Percentiles rank a stretch among this genome's conserved stretches.
Conservation (phyloP, 148 eudicot genomes). For the Amaranthus palmeri region DNA sequence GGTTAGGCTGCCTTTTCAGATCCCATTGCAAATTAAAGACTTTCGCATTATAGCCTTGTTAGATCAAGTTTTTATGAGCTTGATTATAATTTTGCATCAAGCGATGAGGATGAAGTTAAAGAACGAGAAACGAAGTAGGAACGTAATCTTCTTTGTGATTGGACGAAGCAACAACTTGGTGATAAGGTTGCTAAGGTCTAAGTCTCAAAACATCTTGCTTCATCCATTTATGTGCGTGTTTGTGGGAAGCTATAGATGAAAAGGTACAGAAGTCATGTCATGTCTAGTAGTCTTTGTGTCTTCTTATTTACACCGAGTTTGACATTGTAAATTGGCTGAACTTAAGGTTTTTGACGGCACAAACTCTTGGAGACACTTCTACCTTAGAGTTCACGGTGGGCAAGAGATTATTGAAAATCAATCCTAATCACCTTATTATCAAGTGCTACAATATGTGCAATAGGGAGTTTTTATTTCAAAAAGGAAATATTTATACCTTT, state of each 20-base stretch:
- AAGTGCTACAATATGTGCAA: too few species aligned
- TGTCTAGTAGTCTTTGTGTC: background rate
- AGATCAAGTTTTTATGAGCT: conserved; percentile 2
- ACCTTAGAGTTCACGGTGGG: conserved; percentile 98
- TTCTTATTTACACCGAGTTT: background rate
- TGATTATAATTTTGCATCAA: conserved; percentile 22
- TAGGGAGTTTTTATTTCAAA: too few species aligned
- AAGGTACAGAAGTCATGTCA: conserved; percentile 38
- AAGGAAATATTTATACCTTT: too few species aligned
- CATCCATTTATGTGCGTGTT: conserved; percentile 96
- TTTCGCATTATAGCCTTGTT: background rate
- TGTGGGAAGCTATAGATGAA: conserved; percentile 99
- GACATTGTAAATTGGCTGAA: background rate
- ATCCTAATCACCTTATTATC: conserved; percentile 91
- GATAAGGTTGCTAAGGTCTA: conserved; percentile 97
- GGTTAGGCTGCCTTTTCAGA: conserved; percentile 43
- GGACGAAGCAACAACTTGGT: conserved; percentile 99
- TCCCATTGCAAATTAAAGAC: background rate
- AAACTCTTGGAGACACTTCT: conserved; percentile 89
- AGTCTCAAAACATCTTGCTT: conserved; percentile 83
- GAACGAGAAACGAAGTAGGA: conserved; percentile 91
- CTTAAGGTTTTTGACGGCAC: conserved; percentile 90
- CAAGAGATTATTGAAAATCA: conserved; percentile 85
- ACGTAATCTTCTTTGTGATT: conserved; percentile 80
- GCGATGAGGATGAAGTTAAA: conserved; percentile 87